Evolutionary conservation across 352 stramenopile species (phyloP), one percentile per base, ranked within the genome.

Genomic region (Saprolegnia parasitica): DNA sequence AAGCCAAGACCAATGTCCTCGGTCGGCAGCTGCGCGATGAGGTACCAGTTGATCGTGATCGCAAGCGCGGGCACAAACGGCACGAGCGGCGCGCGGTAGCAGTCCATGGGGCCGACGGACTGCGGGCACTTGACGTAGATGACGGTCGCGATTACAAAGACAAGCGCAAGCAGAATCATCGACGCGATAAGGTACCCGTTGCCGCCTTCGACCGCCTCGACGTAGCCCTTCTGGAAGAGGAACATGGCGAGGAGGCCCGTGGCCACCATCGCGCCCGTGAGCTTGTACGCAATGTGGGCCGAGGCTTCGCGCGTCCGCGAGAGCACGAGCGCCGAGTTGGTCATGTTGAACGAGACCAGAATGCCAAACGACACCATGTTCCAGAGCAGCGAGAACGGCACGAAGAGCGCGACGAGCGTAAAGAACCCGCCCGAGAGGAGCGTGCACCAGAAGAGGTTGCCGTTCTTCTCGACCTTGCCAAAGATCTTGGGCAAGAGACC

Each of bases 1-100:
- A 76, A 29, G 52, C 92, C 89, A 47, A 93, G 77, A 26, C 84
- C 54, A 45, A 92, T 81, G 50, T 80, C 86, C 42, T 74, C 68
- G 2, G 74, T 68, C 35, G 89, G 82, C 83, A 92, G 91, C 75
- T 95, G 87, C 23, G 83, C 81, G 47, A 93, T 90, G 32, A 95
- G 68, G 50, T 92, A 91, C 87, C 87, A 95, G 76, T 95, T 95
- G 76, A 95, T 90, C 63, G 91, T 92, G 71, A 95, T 92, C 5
- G 86, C 84, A 0, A 95, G 40, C 42, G 82, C 91, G 21, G 84
- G 86, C 21, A 84, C 65, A 50, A 90, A 93, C 39, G 86, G 86
- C 47, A 93, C 86, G 40, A 89, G 68, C 40, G 86, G 86, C 4
- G 83, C 78, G 32, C 74, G 66, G 71, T 87, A 93, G 70, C 79